Conservation (phyloP, 23 red algal species). For the Gracilariopsis chorda region DNA sequence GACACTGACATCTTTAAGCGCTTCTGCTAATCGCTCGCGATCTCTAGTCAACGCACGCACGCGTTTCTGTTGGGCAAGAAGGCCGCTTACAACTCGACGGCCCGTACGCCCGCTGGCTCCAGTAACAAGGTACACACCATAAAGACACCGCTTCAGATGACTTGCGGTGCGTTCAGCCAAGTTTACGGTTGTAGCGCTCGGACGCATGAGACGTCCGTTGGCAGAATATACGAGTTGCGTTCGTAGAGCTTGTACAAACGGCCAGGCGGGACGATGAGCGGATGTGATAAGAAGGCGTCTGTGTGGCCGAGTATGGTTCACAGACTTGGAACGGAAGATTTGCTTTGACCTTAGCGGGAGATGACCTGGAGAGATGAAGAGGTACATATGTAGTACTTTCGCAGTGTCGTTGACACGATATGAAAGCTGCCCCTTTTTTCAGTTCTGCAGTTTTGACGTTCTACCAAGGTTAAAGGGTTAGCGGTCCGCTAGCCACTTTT, state of each 20-base stretch:
- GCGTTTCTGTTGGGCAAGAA: neutral
- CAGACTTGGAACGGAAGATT: neutral
- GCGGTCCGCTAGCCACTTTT: too few relatives aligned
- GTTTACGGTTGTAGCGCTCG: neutral
- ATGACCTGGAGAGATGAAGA: neutral
- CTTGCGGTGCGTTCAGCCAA: neutral
- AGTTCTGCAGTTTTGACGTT: too few relatives aligned
- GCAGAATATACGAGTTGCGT: neutral
- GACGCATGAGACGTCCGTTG: neutral
- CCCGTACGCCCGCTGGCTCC: constrained; percentile 91
- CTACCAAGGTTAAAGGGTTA: too few relatives aligned
- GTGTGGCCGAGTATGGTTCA: too few relatives aligned
- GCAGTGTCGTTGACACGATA: too few relatives aligned
- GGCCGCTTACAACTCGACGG: constrained; percentile 66
- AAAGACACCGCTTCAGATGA: neutral
- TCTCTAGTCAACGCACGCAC: constrained; percentile 82
- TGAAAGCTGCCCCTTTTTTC: too few relatives aligned
- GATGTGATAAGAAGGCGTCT: neutral
- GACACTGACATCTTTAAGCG: constrained; percentile 16
- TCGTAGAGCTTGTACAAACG: neutral
- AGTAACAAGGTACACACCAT: constrained; percentile 60
- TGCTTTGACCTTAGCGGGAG: neutral
- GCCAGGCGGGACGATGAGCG: neutral
- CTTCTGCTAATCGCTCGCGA: constrained; percentile 40
- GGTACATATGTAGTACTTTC: neutral